A percentile compares a stretch with the other conserved stretches of the same genome.
These are phyloP conservation scores for Candida taoyuanica DNA, from an alignment of 805 yeast genomes.

Conservation along the genomic window DNA sequence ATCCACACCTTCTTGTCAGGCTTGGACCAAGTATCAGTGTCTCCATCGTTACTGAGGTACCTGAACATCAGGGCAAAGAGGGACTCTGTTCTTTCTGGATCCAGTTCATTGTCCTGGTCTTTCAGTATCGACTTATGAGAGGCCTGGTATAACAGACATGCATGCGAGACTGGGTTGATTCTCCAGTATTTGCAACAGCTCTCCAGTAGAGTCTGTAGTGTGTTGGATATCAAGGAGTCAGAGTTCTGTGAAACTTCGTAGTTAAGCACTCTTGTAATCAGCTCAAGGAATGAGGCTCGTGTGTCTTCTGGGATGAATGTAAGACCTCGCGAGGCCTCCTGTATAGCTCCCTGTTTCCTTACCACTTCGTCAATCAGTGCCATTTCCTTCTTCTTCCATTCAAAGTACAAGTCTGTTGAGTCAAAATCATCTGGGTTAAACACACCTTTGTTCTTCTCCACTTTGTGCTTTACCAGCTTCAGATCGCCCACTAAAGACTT, in stretches of 20 bases:
- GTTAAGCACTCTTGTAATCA: constrained; percentile 41
- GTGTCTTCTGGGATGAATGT: constrained; percentile 39
- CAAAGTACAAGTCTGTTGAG: constrained; percentile 28
- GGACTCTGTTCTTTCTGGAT: constrained; percentile 28
- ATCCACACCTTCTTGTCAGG: constrained; percentile 50
- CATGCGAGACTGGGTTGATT: constrained; percentile 44
- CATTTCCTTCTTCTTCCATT: constrained; percentile 39
- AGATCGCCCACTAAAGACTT: constrained; percentile 30
- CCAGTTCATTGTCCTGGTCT: constrained; percentile 26
- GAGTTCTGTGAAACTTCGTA: constrained; percentile 27
- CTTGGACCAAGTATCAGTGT: constrained; percentile 34
- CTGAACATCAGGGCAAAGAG: constrained; percentile 31
- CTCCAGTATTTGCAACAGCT: constrained; percentile 56
- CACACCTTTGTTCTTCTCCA: constrained; percentile 27
- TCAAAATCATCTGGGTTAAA: constrained; percentile 35
- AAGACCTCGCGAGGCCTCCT: not conserved
- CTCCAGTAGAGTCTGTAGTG: constrained; percentile 38
- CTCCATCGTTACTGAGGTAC: constrained; percentile 21
- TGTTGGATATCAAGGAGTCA: constrained; percentile 34
- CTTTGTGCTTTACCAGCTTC: constrained; percentile 2
- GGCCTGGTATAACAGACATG: constrained; percentile 48
- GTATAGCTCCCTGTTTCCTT: constrained; percentile 19
- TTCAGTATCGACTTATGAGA: constrained; percentile 34
- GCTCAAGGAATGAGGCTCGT: constrained; percentile 34
- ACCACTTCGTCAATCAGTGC: constrained; percentile 2